Evolutionary conservation across 2,329 filamentous ascomycete species (phyloP), one percentile per base, ranked within the genome.

Genomic region (Parascedosporium putredinis): DNA sequence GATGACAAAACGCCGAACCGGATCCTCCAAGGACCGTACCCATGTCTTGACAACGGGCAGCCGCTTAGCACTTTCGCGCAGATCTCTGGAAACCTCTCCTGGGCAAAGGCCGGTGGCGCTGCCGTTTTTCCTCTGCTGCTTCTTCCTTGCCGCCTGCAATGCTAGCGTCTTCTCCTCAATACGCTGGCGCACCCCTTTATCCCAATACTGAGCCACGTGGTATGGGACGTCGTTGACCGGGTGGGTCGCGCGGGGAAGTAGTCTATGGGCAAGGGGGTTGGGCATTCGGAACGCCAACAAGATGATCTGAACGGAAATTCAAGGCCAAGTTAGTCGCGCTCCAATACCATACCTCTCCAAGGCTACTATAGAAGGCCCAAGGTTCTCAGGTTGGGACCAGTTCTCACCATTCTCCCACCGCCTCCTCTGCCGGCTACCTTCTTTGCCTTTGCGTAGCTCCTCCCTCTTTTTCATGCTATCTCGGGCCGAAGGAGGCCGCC

Each of bases 391-490:
- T 12, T 22, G 20, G 27, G 25, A 22, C 3, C 12, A 33, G 6
- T 3, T 20, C 40, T 10, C 75, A 94, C 88, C 87, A 66, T 97
- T 98, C 72, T 98, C 93, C 89, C 90, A 97, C 50, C 91, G 78
- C 58, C 91, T 83, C 46, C 91, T 76, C 59, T 91, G 83, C 31
- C 91, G 79, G 58, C 81, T 91, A 29, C 91, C 91, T 65, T 96
- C 89, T 57, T 94, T 95, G 51, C 91, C 91, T 69, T 89, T 94
- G 27, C 93, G 72, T 48, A 95, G 62, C 2, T 82, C 79, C 56
- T 95, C 88, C 16, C 90, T 81, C 47, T 78, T 69, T 50, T 68
- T 67, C 64, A 73, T 64, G 56, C 74, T 78, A 54, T 81, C 85
- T 62, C 73, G 64, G 27, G 68, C 65, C 16, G 73, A 73, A 1